These are phyloP conservation scores for Trametes cingulata DNA, from an alignment of 768 basidiomycete genomes.

Conservation along the genomic window DNA sequence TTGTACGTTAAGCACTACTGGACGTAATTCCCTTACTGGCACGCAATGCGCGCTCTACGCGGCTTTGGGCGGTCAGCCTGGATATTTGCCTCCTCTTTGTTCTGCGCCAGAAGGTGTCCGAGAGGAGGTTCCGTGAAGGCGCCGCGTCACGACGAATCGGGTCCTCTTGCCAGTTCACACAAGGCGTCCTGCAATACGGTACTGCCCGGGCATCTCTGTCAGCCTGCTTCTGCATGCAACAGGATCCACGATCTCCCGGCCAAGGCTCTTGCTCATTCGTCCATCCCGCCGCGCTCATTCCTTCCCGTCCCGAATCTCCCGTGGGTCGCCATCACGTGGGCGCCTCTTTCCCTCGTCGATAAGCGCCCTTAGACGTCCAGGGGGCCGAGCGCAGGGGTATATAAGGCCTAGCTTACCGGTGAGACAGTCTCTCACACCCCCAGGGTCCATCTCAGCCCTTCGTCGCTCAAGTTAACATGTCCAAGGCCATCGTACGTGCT, in stretches of 20 bases:
- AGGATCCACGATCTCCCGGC: not conserved
- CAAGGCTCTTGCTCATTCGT: not conserved
- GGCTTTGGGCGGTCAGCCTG: too few species aligned
- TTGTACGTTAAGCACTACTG: too few species aligned
- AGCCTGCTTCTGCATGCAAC: not conserved
- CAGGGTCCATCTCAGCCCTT: not conserved
- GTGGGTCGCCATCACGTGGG: conserved; percentile 9
- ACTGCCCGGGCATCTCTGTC: not conserved
- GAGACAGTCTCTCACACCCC: conserved; percentile 14
- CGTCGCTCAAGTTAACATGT: not conserved
- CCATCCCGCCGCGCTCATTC: not conserved
- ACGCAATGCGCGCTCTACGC: too few species aligned
- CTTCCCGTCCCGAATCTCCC: conserved; percentile 2
- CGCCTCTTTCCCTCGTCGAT: not conserved
- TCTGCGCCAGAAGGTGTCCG: too few species aligned
- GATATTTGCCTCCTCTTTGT: too few species aligned
- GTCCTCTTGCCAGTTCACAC: too few species aligned
- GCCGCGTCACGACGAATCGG: too few species aligned
- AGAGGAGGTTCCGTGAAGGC: too few species aligned
- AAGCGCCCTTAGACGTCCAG: not conserved
- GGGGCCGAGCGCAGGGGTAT: conserved; percentile 2
- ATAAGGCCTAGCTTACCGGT: conserved; percentile 10
- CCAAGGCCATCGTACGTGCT: conserved; percentile 14
- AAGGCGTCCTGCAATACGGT: too few species aligned
- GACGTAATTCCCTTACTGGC: too few species aligned